phyloP scores from a whole-genome alignment of 495 filamentous ascomycete genomes.

The Neurospora discreta region DNA sequence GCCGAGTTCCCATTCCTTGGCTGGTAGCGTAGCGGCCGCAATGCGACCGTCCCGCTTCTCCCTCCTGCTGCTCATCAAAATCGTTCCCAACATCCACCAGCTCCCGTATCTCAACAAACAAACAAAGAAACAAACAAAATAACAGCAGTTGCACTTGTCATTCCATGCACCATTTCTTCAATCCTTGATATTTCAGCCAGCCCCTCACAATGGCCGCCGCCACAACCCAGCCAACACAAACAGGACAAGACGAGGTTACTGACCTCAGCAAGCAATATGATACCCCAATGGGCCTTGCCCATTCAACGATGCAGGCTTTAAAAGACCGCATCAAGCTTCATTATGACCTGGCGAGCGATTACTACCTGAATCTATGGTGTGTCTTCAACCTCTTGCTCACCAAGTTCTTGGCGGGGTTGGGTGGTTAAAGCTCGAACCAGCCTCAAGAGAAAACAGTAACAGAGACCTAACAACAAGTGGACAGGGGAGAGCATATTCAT shows the following conservation, averaged over 20 bases:
- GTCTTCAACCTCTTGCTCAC: not conserved
- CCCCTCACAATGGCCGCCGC: not conserved
- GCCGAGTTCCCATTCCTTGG: not conserved
- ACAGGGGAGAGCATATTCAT: slow-evolving; percentile 51
- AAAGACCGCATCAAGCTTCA: slow-evolving; percentile 48
- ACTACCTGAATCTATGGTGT: slow-evolving; percentile 42
- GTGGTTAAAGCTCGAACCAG: not conserved
- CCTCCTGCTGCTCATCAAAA: not conserved
- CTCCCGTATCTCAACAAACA: not conserved
- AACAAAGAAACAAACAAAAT: not conserved
- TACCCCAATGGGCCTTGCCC: slow-evolving; percentile 37
- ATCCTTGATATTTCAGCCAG: not conserved
- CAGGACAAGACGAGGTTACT: slow-evolving; percentile 7
- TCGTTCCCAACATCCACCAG: not conserved
- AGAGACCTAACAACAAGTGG: not conserved
- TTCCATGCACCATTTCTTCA: not conserved
- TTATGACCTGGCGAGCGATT: slow-evolving; percentile 47
- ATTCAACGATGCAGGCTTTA: slow-evolving; percentile 40
- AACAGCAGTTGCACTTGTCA: not conserved
- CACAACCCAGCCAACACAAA: not conserved
- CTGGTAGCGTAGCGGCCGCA: not conserved
- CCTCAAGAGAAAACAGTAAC: not conserved
- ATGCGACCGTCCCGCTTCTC: not conserved
- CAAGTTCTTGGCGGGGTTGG: not conserved
- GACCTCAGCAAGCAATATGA: slow-evolving; percentile 35